Evolutionary conservation across 306 rosid genomes (phyloP).

Genomic region (Cajanus cajan): DNA sequence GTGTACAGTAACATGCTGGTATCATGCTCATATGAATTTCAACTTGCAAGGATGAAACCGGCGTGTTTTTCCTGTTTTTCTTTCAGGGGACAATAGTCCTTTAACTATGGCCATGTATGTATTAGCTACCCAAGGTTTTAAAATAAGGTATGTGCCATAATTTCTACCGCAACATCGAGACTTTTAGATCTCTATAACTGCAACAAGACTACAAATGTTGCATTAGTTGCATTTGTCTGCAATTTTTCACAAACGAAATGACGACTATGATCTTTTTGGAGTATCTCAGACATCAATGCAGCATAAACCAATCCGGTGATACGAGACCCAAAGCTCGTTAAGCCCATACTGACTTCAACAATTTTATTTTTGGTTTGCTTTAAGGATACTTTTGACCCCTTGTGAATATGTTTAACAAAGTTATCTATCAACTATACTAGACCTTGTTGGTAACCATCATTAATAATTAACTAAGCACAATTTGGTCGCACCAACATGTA

Average conservation of each 20-base stretch:
- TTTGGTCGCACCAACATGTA: no score
- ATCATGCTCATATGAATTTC: not conserved
- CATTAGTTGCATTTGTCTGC: not conserved
- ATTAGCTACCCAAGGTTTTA: no score
- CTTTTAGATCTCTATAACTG: not conserved
- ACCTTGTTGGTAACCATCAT: no score
- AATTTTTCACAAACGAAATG: not conserved
- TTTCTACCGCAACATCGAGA: not conserved
- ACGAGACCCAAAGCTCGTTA: no score
- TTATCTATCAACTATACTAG: no score
- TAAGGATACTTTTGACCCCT: no score
- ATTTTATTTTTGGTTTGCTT: no score
- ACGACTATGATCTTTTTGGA: not conserved
- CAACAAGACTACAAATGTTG: not conserved
- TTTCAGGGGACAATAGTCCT: constrained; percentile 25
- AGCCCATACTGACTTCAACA: no score
- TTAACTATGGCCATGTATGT: not conserved
- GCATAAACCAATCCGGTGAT: no score
- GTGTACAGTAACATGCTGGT: not conserved
- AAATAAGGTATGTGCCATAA: not conserved
- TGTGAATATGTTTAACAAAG: no score
- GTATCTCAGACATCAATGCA: no score
- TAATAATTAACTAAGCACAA: no score
- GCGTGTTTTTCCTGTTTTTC: not conserved
- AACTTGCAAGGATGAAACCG: not conserved